Percentiles rank a stretch among this genome's conserved stretches.
These are phyloP conservation scores for Aspergillus hortae DNA, from an alignment of 2,329 filamentous ascomycete species.

Conservation along the genomic window DNA sequence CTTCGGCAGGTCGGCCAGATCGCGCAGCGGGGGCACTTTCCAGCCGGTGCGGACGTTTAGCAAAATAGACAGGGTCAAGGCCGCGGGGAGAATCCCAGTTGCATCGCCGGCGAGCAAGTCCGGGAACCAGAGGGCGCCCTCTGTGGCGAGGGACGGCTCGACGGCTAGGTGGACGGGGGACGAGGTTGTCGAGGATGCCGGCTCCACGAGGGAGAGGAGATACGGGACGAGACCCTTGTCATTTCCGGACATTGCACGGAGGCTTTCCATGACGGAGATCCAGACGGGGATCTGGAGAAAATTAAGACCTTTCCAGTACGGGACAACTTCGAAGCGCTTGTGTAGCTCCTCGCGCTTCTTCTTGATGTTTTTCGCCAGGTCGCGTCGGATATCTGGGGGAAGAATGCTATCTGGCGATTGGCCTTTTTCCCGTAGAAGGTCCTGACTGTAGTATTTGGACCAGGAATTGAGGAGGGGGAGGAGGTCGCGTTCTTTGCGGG, in stretches of 20 bases:
- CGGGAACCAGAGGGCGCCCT: constrained; percentile 61
- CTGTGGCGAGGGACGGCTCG: constrained; percentile 51
- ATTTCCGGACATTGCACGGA: constrained; percentile 47
- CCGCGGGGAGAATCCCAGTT: constrained; percentile 46
- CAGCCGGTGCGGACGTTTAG: constrained; percentile 42
- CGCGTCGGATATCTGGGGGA: constrained; percentile 6
- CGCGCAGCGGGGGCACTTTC: constrained; percentile 17
- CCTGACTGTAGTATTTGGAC: constrained; percentile 17
- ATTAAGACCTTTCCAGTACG: constrained; percentile 30
- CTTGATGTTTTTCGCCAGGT: constrained; percentile 22
- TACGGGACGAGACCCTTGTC: constrained; percentile 39
- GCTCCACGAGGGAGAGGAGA: constrained; percentile 27
- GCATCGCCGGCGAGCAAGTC: constrained; percentile 55
- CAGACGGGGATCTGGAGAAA: constrained; percentile 46
- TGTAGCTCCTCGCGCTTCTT: constrained; percentile 27
- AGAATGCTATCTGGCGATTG: constrained; percentile 11
- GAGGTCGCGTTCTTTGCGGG: constrained; percentile 41
- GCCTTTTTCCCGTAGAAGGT: background rate
- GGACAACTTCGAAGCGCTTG: constrained; percentile 30
- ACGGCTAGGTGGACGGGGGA: constrained; percentile 25
- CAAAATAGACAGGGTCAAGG: constrained; percentile 49
- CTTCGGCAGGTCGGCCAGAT: constrained; percentile 25
- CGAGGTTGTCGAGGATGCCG: constrained; percentile 9
- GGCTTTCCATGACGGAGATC: constrained; percentile 45
- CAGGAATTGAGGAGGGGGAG: constrained; percentile 42